Conservation (phyloP, 164 flowering plant species). For the Piper longum region DNA sequence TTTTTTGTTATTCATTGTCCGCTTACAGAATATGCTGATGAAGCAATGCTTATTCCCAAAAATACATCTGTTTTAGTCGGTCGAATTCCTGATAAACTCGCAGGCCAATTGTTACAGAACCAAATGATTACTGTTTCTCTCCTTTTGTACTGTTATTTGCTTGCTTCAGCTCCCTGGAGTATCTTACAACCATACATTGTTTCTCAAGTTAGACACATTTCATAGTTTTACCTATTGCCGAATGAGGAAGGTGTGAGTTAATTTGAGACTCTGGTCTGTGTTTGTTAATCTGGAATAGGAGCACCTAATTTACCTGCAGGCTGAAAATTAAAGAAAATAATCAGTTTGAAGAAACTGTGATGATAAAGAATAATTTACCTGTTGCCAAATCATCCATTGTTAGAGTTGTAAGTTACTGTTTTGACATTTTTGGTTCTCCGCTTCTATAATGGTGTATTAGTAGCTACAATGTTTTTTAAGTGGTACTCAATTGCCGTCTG, state of each 20-base stretch:
- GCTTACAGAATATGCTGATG: constrained; percentile 95
- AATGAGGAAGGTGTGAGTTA: no score
- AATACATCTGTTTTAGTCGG: constrained; percentile 85
- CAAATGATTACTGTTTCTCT: constrained; percentile 51
- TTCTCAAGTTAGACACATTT: no score
- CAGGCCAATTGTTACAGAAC: constrained; percentile 69
- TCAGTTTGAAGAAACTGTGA: constrained; percentile 31
- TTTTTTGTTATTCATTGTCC: constrained; percentile 24
- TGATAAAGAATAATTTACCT: constrained; percentile 25
- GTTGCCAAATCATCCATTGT: constrained; percentile 35
- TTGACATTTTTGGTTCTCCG: neutral
- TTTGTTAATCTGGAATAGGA: neutral
- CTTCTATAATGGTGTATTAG: neutral
- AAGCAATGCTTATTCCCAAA: constrained; percentile 80
- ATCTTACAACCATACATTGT: no score
- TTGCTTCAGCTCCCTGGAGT: no score
- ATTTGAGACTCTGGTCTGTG: neutral
- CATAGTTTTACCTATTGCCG: no score
- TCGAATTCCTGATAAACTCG: constrained; percentile 92
- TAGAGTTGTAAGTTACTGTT: constrained; percentile 40
- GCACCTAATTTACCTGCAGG: constrained; percentile 29
- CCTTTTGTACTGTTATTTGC: constrained; percentile 3
- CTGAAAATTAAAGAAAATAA: constrained; percentile 24
- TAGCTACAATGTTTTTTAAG: neutral
- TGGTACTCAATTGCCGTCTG: constrained; percentile 31